phyloP scores from a whole-genome alignment of 306 rosid genomes.

The Inga laurina region DNA sequence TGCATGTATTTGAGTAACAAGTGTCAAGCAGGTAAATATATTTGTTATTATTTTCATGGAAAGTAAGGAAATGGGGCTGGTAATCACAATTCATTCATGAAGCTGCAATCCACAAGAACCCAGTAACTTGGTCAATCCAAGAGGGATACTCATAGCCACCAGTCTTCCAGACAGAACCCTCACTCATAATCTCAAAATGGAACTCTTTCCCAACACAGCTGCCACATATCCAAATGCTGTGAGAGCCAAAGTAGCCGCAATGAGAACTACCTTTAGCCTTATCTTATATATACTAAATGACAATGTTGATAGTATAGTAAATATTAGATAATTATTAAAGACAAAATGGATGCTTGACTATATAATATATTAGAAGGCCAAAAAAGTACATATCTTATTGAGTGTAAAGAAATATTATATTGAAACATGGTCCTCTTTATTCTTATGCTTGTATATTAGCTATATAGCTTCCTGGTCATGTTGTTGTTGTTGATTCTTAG shows the following conservation, averaged over 20 bases:
- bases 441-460: not conserved
- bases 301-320: no score
- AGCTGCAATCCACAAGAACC: not conserved
- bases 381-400: no score
- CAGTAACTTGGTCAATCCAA: slow-evolving; percentile 29
- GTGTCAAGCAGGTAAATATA: no score
- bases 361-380: no score
- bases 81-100: not conserved
- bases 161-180: slow-evolving; percentile 41
- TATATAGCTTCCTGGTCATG: not conserved
- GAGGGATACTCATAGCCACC: slow-evolving; percentile 41
- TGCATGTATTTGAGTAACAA: no score
- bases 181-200: slow-evolving; percentile 1
- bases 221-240: slow-evolving; percentile 27
- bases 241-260: slow-evolving; percentile 28
- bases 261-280: slow-evolving; percentile 27
- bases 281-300: not conserved
- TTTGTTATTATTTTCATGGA: no score
- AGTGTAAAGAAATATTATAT: not conserved
- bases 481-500: not conserved
- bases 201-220: slow-evolving; percentile 26
- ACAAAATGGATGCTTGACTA: no score
- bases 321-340: no score
- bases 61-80: not conserved
- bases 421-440: not conserved